Evolutionary conservation across 305 asterid species (phyloP), one percentile per base, ranked within the genome.

Genomic region (Fraxinus sp.): DNA sequence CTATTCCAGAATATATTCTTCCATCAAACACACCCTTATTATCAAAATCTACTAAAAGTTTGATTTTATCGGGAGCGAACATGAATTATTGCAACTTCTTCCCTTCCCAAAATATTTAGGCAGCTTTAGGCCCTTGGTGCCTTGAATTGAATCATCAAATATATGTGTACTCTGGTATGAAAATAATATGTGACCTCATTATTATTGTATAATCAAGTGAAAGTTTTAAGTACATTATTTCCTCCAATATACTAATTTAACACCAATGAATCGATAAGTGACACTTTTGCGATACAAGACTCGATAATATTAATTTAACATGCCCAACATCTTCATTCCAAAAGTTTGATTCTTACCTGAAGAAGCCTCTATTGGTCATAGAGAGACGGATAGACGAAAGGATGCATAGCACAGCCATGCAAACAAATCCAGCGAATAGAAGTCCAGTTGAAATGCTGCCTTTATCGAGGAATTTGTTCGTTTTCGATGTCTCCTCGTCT

Each of bases 391-490:
- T 43, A 1, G 93, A 91, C 2, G 94, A 87, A 36, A 91, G 77
- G 3, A 83, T 59, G 37, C 85, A 83, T 26, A 88, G 91, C 1
- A 88, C 5, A 18, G 89, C 91, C 93, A 89, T 86, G 35, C 84
- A 78, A 79, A 41, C 66, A 36, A 88, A 85, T 37, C 85, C 96
- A 4, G 3, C 85, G 0, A 88, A 87, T n/a, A 92, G 84, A 22
- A 89, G 76, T 0, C 85, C 92, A 75, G 85, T 87, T 0, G 96
- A 88, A n/a, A 92, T 77, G 32, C 52, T 59, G 36, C 83, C 94
- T 49, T 52, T 73, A 22, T 89, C 76, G 0, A 92, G 6, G 78
- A 83, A 92, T 0, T 76, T 87, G 33, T 20, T 20, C 9, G 72
- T 2, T 64, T 24, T 22, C 72, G 16, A 24, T 14, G 72, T 64